Conservation (phyloP, 2,329 filamentous ascomycete species). For the Aspergillus novofumigatus region DNA sequence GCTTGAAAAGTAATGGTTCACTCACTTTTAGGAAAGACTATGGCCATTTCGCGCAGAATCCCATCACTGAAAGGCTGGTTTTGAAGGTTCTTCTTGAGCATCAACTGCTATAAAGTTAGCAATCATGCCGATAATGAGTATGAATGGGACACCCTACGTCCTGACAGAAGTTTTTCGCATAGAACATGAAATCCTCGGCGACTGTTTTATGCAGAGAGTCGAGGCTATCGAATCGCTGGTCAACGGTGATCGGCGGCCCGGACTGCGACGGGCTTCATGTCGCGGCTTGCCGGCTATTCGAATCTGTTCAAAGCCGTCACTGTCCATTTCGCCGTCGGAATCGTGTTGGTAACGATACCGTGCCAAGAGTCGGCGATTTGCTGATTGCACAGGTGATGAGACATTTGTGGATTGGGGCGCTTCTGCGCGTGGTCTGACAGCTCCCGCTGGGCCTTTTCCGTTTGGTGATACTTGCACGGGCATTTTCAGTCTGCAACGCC, state of each 20-base stretch:
- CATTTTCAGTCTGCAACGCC: conserved; percentile 46
- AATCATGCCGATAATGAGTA: not conserved
- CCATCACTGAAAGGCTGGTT: conserved; percentile 45
- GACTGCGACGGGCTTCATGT: conserved; percentile 20
- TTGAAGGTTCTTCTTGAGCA: conserved; percentile 42
- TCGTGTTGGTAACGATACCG: conserved; percentile 22
- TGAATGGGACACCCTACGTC: conserved; percentile 27
- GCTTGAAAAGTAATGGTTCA: not conserved
- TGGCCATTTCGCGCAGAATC: conserved; percentile 47
- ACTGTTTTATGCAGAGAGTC: conserved; percentile 42
- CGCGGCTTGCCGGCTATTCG: conserved; percentile 31
- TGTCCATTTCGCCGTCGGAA: conserved; percentile 35
- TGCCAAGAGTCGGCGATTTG: conserved; percentile 34
- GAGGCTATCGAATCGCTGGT: conserved; percentile 39
- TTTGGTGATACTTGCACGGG: conserved; percentile 51
- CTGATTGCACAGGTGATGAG: conserved; percentile 57
- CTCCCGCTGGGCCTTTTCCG: conserved; percentile 23
- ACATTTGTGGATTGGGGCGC: conserved; percentile 62
- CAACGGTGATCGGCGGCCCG: conserved; percentile 46
- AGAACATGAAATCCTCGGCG: conserved; percentile 45
- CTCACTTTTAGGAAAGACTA: conserved; percentile 42
- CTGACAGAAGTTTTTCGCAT: conserved; percentile 42
- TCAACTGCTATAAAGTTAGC: conserved; percentile 30
- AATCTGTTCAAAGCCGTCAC: conserved; percentile 42
- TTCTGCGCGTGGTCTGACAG: conserved; percentile 27